Evolutionary conservation across 1,284 basidiomycete species (phyloP), one percentile per base, ranked within the genome.

Genomic region (Paramarasmius palmivorus): DNA sequence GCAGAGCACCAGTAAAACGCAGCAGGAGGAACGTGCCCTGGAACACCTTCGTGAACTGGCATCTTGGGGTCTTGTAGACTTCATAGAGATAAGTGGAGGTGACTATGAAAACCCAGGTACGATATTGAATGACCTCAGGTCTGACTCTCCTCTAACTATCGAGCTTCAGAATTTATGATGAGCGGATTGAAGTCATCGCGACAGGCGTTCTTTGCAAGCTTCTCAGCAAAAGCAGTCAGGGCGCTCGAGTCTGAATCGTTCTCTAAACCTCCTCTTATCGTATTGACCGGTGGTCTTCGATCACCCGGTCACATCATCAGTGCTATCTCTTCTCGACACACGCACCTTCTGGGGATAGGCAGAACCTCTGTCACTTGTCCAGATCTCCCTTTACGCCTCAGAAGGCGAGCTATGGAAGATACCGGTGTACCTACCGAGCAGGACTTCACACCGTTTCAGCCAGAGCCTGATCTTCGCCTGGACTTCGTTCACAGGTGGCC

Each of bases 11-110:
- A 59, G 58, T 1, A 53, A 58, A 14, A 55, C 65, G n/a, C 65
- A 65, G 22, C 65, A 64, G 17, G 72, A 75, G 55, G 59, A 76
- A n/a, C 77, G 80, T 40, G 88, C 87, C 2, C 69, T 93, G 3
- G 68, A 75, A 35, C 87, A 95, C 59, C 74, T 94, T 17, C 67
- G 71, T 29, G 69, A 77, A 53, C 83, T 95, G 38, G 81, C 86
- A 0, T 68, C 70, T 23, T 90, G 88, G 81, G 76, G 76, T 1
- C 70, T 72, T 10, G 68, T 93, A 1, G 93, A 94, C 68, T 91
- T 93, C 66, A 85, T 95, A 49, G 91, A 95, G 70, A 83, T 95
- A 55, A 92, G 88, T 58, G 93, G 93, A 3, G 93, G 93, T 2
- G 88, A 90, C 64, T 95, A 95, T 62, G 90, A 94, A 65, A 81